Base-by-base conservation (phyloP, 352 stramenopile genomes). In the Plasmopara viticola region DNA sequence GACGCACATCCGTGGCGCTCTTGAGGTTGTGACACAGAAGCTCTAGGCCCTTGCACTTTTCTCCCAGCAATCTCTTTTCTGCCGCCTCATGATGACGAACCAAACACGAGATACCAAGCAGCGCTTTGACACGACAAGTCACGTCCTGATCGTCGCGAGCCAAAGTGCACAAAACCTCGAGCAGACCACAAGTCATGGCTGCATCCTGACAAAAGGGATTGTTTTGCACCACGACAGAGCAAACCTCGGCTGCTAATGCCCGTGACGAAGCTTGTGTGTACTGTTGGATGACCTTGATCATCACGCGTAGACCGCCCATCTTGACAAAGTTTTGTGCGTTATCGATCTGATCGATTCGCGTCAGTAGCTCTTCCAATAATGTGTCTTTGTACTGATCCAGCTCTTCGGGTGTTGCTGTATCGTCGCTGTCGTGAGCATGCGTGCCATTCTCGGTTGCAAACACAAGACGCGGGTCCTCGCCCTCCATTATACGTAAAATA, bases 241-340 rank as follows among this genome's bases (percentile, higher is more conserved):
- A 75, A 9, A 94, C 78, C 51, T 94, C 84, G 1, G 80, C 82
- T 0, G 84, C 84, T 18, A 88, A 50, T 9, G 81, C 78, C 14
- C 84, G 75, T 14, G 78, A 81, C 6, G 68, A 74, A 0, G 67
- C 57, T 18, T 69, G 74, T 18, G 63, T 46, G 54, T 84, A 78
- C 46, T 75, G 59, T 13, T 79, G 46, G 43, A 94, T 84, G 28
- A 91, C 66, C 28, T 70, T 70, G 0, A 67, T 72, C 46, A 92
- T 66, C 41, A 83, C 70, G 0, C 56, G 54, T 15, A 94, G 56
- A 0, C 81, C 84, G 14, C 84, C 66, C 74, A 87, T 87, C 67
- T 94, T 94, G 58, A 83, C 68, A 40, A 94, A 91, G 69, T 90
- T 92, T 66, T 87, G 84, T 31, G 84, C 81, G 34, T 89, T 92